A percentile compares a stretch with the other conserved stretches of the same genome.
phyloP scores from a whole-genome alignment of 352 stramenopile genomes.

The Plasmopara viticola region DNA sequence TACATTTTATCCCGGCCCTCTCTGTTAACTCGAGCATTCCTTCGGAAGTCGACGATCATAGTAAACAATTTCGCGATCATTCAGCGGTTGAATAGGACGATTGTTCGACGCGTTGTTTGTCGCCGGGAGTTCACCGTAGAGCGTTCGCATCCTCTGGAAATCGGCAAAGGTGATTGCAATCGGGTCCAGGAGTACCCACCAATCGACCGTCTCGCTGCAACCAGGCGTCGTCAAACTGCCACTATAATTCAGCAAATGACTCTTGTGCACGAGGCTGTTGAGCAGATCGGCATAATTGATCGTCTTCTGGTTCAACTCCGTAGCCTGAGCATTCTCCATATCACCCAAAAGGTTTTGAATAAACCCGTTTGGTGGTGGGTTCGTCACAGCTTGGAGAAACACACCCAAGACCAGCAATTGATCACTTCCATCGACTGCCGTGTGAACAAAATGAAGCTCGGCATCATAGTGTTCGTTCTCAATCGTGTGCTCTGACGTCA shows the following conservation, averaged over 20 bases:
- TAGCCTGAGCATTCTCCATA: background rate
- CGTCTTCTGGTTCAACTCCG: background rate
- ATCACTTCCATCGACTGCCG: background rate
- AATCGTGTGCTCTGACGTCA: slow-evolving; percentile 1
- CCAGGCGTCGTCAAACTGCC: slow-evolving; percentile 1
- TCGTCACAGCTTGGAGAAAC: background rate
- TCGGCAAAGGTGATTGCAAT: slow-evolving; percentile 1
- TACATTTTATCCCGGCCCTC: background rate
- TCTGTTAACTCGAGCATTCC: background rate
- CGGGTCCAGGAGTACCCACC: background rate
- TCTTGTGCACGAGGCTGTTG: background rate
- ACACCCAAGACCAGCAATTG: background rate
- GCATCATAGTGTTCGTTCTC: slow-evolving; percentile 1
- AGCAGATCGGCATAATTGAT: background rate
- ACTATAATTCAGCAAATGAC: slow-evolving; percentile 1
- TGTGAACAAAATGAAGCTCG: slow-evolving; percentile 3
- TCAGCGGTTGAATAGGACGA: background rate
- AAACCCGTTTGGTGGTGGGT: background rate
- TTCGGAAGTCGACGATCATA: background rate
- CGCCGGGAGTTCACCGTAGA: slow-evolving; percentile 1
- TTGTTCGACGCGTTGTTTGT: slow-evolving; percentile 1
- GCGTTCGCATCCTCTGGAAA: background rate
- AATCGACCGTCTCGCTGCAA: slow-evolving; percentile 1
- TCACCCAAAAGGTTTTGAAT: background rate
- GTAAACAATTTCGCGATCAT: slow-evolving; percentile 2